A percentile compares a stretch with the other conserved stretches of the same genome.
These are phyloP conservation scores for Dentipellis sp. DNA, from an alignment of 768 basidiomycete genomes.

Conservation along the genomic window DNA sequence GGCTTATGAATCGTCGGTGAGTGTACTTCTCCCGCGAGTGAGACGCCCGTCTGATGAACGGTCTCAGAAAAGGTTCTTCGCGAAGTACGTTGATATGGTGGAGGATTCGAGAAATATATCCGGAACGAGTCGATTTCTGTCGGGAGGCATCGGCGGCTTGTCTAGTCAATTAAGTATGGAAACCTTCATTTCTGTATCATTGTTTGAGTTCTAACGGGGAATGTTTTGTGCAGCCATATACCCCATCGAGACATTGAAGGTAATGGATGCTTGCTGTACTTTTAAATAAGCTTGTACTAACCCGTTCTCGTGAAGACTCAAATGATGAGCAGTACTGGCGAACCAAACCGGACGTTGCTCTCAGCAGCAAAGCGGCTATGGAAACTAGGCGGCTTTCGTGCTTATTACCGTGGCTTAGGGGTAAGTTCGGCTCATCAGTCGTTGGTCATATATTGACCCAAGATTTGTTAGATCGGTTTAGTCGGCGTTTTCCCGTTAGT, in stretches of 20 bases:
- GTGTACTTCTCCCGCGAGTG: slow-evolving; percentile 20
- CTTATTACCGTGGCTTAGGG: slow-evolving; percentile 86
- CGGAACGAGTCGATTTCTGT: slow-evolving; percentile 85
- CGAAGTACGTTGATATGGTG: slow-evolving; percentile 83
- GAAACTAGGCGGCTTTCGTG: slow-evolving; percentile 65
- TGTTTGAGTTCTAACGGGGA: slow-evolving; percentile 13
- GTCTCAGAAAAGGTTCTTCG: slow-evolving; percentile 85
- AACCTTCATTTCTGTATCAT: not conserved
- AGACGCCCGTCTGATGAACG: slow-evolving; percentile 2
- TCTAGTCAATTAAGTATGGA: slow-evolving; percentile 78
- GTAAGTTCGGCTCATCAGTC: slow-evolving; percentile 40
- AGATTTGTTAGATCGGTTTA: slow-evolving; percentile 66
- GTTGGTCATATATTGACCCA: slow-evolving; percentile 11
- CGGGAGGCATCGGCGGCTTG: slow-evolving; percentile 95
- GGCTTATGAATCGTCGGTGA: slow-evolving; percentile 84
- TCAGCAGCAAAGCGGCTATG: slow-evolving; percentile 68
- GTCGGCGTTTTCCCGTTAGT: slow-evolving; percentile 92
- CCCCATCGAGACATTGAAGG: slow-evolving; percentile 94
- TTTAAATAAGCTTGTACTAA: not conserved
- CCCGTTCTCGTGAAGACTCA: slow-evolving; percentile 48
- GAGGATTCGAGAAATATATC: slow-evolving; percentile 80
- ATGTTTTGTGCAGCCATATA: slow-evolving; percentile 63
- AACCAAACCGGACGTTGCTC: slow-evolving; percentile 45
- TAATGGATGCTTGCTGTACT: slow-evolving; percentile 15
- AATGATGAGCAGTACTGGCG: slow-evolving; percentile 86